phyloP scores from a whole-genome alignment of 805 yeast genomes.

The Lachancea meyersii region DNA sequence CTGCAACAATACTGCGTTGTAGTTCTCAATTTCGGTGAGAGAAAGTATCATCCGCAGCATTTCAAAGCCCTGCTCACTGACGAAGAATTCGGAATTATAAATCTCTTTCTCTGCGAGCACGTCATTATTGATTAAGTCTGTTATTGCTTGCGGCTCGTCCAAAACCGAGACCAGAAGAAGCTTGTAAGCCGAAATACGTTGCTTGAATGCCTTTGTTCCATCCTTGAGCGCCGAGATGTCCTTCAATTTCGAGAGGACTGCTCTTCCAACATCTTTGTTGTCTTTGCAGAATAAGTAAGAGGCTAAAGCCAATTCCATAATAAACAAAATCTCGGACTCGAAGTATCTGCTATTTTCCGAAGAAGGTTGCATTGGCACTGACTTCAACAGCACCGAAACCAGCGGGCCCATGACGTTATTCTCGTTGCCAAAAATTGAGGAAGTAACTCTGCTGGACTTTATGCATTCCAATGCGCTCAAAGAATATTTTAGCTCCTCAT shows the following conservation, averaged over 20 bases:
- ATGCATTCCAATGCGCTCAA: slow-evolving; percentile 78
- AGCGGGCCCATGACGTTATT: slow-evolving; percentile 29
- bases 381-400: slow-evolving; percentile 32
- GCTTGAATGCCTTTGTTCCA: slow-evolving; percentile 24
- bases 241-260: slow-evolving; percentile 18
- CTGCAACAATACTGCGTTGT: slow-evolving; percentile 38
- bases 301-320: slow-evolving; percentile 39
- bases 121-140: slow-evolving; percentile 24
- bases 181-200: slow-evolving; percentile 37
- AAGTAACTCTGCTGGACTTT: slow-evolving; percentile 55
- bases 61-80: slow-evolving; percentile 42
- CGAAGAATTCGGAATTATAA: slow-evolving; percentile 28
- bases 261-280: slow-evolving; percentile 27
- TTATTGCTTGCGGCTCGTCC: slow-evolving; percentile 22
- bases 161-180: slow-evolving; percentile 25
- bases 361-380: slow-evolving; percentile 32
- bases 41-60: slow-evolving; percentile 40
- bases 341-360: slow-evolving; percentile 34
- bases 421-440: slow-evolving; percentile 47
- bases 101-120: slow-evolving; percentile 30
- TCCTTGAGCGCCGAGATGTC: slow-evolving; percentile 15
- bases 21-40: slow-evolving; percentile 23
- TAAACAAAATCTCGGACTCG: slow-evolving; percentile 44
- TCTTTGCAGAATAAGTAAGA: slow-evolving; percentile 27
- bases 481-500: slow-evolving; percentile 85